Percentiles rank a stretch among this genome's conserved stretches.
Conservation (phyloP, 2,329 filamentous ascomycete species). For the Ceratocystis variospora region DNA sequence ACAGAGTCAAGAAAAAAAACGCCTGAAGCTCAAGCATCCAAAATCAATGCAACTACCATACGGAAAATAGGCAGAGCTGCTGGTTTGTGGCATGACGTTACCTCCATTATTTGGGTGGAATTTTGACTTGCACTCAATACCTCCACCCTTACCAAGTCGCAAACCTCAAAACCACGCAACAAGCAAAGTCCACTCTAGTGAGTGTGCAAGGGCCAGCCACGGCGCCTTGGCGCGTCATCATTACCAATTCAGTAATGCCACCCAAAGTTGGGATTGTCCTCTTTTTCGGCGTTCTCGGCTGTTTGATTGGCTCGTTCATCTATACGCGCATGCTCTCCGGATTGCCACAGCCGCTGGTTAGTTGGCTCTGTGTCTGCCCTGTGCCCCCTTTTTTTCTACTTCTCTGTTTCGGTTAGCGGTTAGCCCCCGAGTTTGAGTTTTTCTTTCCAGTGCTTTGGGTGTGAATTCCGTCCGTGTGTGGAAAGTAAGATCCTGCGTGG, state of each 20-base stretch:
- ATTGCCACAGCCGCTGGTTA: slow-evolving; percentile 3
- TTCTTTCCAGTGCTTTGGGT: not conserved
- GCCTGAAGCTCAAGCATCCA: not conserved
- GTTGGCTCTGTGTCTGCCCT: not conserved
- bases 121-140: not conserved
- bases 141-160: not conserved
- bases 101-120: not conserved
- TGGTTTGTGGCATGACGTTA: not conserved
- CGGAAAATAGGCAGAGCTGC: not conserved
- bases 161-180: not conserved
- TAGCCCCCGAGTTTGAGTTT: not conserved
- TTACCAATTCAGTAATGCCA: not conserved
- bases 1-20: not conserved
- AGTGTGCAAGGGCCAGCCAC: not conserved
- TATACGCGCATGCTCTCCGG: slow-evolving; percentile 4
- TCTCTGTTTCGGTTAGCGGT: not conserved
- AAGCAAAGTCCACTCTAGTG: not conserved
- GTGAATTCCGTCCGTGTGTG: not conserved
- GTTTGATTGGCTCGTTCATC: slow-evolving; percentile 12
- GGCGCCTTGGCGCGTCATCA: slow-evolving; percentile 4
- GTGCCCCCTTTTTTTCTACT: not conserved
- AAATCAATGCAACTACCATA: not conserved
- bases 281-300: slow-evolving; percentile 9
- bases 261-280: not conserved
- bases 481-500: not conserved